Conservation (phyloP, 176 grass and related monocot genomes). For the Zoysia japonica region DNA sequence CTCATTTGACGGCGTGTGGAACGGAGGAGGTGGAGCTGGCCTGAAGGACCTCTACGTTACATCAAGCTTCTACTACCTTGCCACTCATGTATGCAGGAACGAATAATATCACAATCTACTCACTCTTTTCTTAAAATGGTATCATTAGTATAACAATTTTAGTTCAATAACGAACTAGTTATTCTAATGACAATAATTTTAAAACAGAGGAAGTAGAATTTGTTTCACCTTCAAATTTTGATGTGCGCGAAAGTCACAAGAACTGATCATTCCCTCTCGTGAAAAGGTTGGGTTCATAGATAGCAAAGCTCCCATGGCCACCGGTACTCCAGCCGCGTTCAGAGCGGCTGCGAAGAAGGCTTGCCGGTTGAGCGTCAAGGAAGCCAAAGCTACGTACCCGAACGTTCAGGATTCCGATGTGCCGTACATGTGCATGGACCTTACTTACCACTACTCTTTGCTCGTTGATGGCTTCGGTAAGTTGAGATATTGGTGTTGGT, state of each 20-base stretch:
- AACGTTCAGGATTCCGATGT: not conserved
- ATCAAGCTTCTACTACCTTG: slow-evolving; percentile 25
- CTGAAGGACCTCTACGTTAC: slow-evolving; percentile 21
- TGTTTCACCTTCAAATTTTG: not conserved
- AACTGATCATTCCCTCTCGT: not conserved
- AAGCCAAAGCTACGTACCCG: slow-evolving; percentile 40
- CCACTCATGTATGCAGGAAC: slow-evolving; percentile 9
- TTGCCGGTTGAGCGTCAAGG: slow-evolving; percentile 5
- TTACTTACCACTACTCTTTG: slow-evolving; percentile 56
- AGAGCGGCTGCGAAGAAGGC: not conserved
- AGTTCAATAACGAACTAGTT: no score
- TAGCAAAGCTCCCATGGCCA: not conserved
- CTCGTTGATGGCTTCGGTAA: slow-evolving; percentile 63
- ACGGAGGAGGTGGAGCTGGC: slow-evolving; percentile 38
- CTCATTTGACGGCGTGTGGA: slow-evolving; percentile 43
- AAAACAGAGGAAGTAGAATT: no score
- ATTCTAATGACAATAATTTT: no score
- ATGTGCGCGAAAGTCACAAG: not conserved
- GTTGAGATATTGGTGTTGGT: not conserved
- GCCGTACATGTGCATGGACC: slow-evolving; percentile 60
- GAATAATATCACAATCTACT: not conserved
- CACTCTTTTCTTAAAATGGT: no score
- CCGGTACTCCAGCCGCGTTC: not conserved
- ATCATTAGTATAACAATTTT: no score
- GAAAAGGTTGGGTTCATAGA: not conserved